Percentiles rank a stretch among this genome's conserved stretches.
Evolutionary conservation across 495 filamentous ascomycete species (phyloP).

Genomic region (Penicillium bialowiezense): DNA sequence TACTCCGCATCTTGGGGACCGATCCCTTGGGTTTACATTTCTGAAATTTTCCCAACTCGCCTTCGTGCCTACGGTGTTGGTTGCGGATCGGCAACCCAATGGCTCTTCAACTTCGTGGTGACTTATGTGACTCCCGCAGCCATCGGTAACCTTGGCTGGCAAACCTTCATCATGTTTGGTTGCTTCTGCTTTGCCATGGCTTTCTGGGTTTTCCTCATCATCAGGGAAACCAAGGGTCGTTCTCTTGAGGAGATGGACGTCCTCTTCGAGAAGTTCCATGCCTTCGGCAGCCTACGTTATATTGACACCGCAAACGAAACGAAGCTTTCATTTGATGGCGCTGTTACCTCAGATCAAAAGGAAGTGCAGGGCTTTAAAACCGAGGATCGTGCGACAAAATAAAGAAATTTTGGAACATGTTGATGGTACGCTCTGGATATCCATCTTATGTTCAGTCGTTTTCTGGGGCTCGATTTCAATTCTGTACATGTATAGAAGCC

Average conservation of each 20-base stretch:
- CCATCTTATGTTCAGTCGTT: too few species aligned
- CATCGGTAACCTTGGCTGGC: not conserved
- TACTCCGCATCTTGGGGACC: not conserved
- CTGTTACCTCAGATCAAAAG: too few species aligned
- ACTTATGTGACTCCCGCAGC: not conserved
- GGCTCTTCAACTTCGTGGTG: not conserved
- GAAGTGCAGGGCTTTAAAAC: too few species aligned
- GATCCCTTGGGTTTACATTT: not conserved
- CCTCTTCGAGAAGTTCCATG: slow-evolving; percentile 18
- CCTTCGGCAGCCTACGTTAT: slow-evolving; percentile 4
- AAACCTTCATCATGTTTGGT: slow-evolving; percentile 10
- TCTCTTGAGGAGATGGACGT: slow-evolving; percentile 29
- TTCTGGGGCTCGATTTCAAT: too few species aligned
- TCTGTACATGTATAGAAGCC: too few species aligned
- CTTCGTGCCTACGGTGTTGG: not conserved
- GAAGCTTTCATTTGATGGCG: too few species aligned
- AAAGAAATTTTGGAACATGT: too few species aligned
- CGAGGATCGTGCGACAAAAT: too few species aligned
- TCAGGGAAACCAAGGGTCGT: slow-evolving; percentile 31
- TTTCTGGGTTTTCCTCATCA: too few species aligned
- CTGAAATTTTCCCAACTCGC: not conserved
- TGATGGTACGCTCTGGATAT: too few species aligned
- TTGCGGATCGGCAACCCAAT: not conserved
- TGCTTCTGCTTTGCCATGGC: slow-evolving; percentile 28
- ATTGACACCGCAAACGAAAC: too few species aligned